These are phyloP conservation scores for Sequoiadendron giganteum DNA, from an alignment of 75 land plant species.

Conservation along the genomic window DNA sequence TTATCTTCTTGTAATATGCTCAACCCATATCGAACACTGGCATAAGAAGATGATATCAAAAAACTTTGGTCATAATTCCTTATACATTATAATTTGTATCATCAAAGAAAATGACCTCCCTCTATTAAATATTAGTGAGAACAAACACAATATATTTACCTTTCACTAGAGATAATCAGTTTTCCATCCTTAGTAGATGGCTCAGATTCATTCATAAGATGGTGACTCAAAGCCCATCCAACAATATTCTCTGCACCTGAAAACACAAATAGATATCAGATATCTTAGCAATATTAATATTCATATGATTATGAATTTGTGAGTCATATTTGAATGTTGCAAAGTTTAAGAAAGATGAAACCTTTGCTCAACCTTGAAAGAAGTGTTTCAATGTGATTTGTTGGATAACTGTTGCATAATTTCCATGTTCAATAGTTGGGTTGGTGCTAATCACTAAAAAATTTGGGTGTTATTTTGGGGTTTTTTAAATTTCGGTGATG, in stretches of 20 bases:
- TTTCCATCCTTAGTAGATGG: conserved; percentile 7
- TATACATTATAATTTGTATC: background rate
- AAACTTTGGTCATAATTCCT: background rate
- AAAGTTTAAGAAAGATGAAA: too few relatives aligned
- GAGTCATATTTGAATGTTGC: too few relatives aligned
- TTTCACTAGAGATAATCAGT: conserved; percentile 14
- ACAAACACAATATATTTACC: conserved; percentile 11
- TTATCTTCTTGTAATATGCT: conserved; percentile 9
- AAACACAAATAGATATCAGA: background rate
- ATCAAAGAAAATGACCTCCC: background rate
- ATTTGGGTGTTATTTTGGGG: too few relatives aligned
- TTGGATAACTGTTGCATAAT: too few relatives aligned
- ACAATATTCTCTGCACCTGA: conserved; percentile 25
- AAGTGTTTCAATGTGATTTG: too few relatives aligned
- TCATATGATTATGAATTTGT: too few relatives aligned
- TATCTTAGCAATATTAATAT: background rate
- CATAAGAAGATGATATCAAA: background rate
- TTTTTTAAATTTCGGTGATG: too few relatives aligned
- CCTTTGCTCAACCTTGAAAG: too few relatives aligned
- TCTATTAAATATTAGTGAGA: background rate
- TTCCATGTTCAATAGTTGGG: too few relatives aligned
- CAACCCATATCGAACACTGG: conserved; percentile 16
- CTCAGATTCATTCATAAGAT: conserved; percentile 8
- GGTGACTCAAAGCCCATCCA: conserved; percentile 27
- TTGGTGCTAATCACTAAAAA: too few relatives aligned